These are phyloP conservation scores for Rhizodiscina lignyota DNA, from an alignment of 495 filamentous ascomycete species.

Conservation along the genomic window DNA sequence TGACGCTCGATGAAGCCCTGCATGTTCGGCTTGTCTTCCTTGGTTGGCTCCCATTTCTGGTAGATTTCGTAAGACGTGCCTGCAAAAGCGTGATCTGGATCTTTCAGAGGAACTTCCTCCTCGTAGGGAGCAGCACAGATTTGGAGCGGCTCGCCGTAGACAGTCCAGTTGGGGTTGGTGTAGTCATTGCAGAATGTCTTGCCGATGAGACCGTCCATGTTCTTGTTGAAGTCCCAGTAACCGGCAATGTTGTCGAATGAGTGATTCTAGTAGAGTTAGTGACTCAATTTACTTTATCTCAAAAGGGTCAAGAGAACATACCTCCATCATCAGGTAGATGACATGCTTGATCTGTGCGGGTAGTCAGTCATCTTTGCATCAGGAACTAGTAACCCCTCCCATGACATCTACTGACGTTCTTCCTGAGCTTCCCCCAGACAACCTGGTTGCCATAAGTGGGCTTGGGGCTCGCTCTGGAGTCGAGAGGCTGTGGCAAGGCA, in stretches of 20 bases:
- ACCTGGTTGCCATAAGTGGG: no score
- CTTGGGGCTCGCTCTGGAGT: no score
- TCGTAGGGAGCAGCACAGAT: slow-evolving; percentile 26
- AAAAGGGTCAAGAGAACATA: no score
- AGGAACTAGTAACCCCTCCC: no score
- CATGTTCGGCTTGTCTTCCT: slow-evolving; percentile 25
- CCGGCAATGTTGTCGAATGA: slow-evolving; percentile 30
- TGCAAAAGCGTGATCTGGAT: slow-evolving; percentile 29
- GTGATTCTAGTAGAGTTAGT: no score
- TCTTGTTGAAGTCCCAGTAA: slow-evolving; percentile 26
- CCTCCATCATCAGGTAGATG: slow-evolving; percentile 28
- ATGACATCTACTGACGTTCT: no score
- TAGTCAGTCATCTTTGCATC: no score
- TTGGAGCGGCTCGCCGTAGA: slow-evolving; percentile 24
- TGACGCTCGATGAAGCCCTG: slow-evolving; percentile 27
- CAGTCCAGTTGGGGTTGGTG: slow-evolving; percentile 28
- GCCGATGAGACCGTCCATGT: slow-evolving; percentile 26
- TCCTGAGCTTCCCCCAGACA: no score
- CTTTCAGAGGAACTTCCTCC: slow-evolving; percentile 23
- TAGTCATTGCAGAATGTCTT: slow-evolving; percentile 25
- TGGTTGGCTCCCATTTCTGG: slow-evolving; percentile 24
- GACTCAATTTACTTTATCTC: no score
- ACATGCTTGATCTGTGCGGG: slow-evolving; percentile 33
- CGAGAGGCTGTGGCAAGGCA: no score
- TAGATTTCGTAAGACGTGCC: slow-evolving; percentile 26